phyloP scores from a whole-genome alignment of 352 stramenopile genomes.

The Phytophthora pinifolia region DNA sequence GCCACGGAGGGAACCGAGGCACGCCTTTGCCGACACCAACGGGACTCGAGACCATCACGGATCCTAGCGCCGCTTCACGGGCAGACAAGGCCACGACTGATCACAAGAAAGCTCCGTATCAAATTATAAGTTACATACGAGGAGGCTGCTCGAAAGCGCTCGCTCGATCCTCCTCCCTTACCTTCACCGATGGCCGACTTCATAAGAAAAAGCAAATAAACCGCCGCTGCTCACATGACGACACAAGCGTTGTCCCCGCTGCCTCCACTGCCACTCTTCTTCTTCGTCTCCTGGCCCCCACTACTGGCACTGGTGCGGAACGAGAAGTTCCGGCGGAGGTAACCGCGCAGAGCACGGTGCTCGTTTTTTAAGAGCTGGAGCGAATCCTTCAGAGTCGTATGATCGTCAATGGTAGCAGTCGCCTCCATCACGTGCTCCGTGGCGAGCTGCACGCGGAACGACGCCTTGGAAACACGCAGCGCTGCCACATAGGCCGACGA shows the following conservation, averaged over 20 bases:
- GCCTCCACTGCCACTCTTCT: conserved; percentile 31
- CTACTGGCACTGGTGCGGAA: conserved; percentile 48
- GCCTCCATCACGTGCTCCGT: conserved; percentile 78
- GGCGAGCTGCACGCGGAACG: conserved; percentile 77
- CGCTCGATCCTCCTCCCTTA: conserved; percentile 5
- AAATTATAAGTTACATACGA: conserved; percentile 40
- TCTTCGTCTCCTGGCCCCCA: conserved; percentile 38
- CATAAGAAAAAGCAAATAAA: conserved; percentile 32
- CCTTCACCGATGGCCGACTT: conserved; percentile 13
- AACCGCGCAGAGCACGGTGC: conserved; percentile 71
- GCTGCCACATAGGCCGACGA: conserved; percentile 84
- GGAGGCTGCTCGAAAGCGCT: conserved; percentile 10
- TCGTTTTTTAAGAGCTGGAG: conserved; percentile 73
- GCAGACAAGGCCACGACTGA: background rate
- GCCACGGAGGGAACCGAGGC: conserved; percentile 59
- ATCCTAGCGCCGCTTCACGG: background rate
- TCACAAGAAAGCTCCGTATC: conserved; percentile 2
- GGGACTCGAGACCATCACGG: conserved; percentile 14
- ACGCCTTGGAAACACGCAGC: conserved; percentile 79
- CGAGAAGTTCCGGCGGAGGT: conserved; percentile 82
- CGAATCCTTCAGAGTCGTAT: conserved; percentile 40
- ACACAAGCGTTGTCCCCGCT: conserved; percentile 58
- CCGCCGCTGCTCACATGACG: conserved; percentile 51
- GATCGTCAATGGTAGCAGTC: conserved; percentile 34
- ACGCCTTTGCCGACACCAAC: conserved; percentile 16